phyloP scores from a whole-genome alignment of 2,329 filamentous ascomycete genomes.

The Aphanocladium album region DNA sequence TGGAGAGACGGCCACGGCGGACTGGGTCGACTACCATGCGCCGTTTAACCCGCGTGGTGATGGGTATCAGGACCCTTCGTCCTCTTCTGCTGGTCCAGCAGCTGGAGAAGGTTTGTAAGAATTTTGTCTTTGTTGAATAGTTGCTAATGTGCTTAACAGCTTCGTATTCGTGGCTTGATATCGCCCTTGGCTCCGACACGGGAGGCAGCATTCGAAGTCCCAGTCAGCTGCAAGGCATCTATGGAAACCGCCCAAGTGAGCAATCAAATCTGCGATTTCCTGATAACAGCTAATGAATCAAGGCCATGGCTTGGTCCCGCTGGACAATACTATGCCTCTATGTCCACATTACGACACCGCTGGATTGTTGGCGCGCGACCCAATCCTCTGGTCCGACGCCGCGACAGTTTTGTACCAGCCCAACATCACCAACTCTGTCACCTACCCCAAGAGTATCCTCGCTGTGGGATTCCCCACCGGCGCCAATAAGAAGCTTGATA shows the following conservation, averaged over 20 bases:
- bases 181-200: constrained; percentile 40
- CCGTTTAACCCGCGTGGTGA: constrained; percentile 44
- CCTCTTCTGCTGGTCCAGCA: constrained; percentile 27
- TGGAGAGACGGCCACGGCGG: constrained; percentile 38
- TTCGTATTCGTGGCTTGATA: constrained; percentile 41
- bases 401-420: constrained; percentile 26
- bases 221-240: constrained; percentile 38
- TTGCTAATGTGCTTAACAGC: constrained; percentile 16
- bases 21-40: constrained; percentile 34
- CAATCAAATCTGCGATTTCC: neutral
- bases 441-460: constrained; percentile 27
- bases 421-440: constrained; percentile 28
- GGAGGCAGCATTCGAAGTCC: constrained; percentile 42
- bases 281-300: neutral
- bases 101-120: constrained; percentile 7
- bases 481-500: constrained; percentile 14
- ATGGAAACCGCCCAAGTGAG: constrained; percentile 38
- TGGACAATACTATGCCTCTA: constrained; percentile 37
- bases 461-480: constrained; percentile 24
- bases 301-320: constrained; percentile 30
- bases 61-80: constrained; percentile 41
- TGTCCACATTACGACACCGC: constrained; percentile 38
- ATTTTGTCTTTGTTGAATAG: too few relatives aligned
- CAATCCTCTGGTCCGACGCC: constrained; percentile 28
- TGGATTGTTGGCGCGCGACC: constrained; percentile 36